These are phyloP conservation scores for Epichloe sibirici DNA, from an alignment of 2,329 filamentous ascomycete genomes.

Conservation along the genomic window DNA sequence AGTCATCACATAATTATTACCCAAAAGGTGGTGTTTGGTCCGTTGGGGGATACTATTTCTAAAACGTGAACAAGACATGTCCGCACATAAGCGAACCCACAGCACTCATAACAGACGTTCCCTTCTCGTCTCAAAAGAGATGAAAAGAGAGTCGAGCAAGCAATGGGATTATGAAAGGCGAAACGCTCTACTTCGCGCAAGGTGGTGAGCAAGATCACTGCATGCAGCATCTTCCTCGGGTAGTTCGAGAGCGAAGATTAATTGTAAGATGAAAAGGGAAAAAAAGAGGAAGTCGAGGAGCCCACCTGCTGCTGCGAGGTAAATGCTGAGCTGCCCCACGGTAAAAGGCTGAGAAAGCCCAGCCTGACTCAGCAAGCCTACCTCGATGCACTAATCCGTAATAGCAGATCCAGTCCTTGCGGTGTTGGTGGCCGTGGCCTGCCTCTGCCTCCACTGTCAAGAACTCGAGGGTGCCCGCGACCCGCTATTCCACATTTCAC, in stretches of 20 bases:
- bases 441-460: not conserved
- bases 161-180: slow-evolving; percentile 50
- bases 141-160: slow-evolving; percentile 25
- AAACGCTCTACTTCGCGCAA: slow-evolving; percentile 41
- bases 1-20: not conserved
- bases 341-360: not conserved
- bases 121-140: slow-evolving; percentile 7
- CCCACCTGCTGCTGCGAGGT: not conserved
- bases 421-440: not conserved
- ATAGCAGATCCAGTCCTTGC: not conserved
- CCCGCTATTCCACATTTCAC: slow-evolving; percentile 3
- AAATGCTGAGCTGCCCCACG: not conserved
- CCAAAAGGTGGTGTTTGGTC: not conserved
- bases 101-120: slow-evolving; percentile 26
- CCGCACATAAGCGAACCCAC: slow-evolving; percentile 51
- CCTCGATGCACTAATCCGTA: no score
- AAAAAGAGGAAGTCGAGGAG: slow-evolving; percentile 9
- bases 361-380: slow-evolving; percentile 3
- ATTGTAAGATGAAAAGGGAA: slow-evolving; percentile 37
- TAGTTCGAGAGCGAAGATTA: slow-evolving; percentile 24
- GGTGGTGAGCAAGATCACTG: slow-evolving; percentile 30
- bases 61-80: slow-evolving; percentile 25
- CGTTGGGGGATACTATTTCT: not conserved
- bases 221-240: slow-evolving; percentile 17
- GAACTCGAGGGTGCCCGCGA: not conserved